These are phyloP conservation scores for Ceratobasidium papillatum DNA, from an alignment of 1,284 basidiomycete genomes.

Conservation along the genomic window DNA sequence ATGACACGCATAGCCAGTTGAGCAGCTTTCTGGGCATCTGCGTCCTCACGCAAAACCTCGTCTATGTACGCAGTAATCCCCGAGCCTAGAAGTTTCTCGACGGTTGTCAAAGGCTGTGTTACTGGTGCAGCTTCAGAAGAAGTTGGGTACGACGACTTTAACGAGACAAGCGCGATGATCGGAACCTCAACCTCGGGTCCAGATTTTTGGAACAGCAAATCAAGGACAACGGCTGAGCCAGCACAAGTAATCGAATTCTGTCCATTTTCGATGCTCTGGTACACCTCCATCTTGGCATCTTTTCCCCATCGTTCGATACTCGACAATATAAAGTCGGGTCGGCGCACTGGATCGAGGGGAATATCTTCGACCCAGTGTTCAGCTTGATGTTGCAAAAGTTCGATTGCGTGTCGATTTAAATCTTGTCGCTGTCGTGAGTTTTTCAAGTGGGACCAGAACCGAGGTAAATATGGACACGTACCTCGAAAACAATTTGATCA, in stretches of 20 bases:
- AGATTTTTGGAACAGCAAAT: conserved; percentile 61
- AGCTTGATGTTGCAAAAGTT: conserved; percentile 8
- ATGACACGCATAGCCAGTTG: conserved; percentile 60
- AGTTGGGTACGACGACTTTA: conserved; percentile 79
- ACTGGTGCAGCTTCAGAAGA: conserved; percentile 55
- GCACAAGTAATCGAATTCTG: conserved; percentile 67
- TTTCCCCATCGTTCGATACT: conserved; percentile 57
- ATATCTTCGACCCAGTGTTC: conserved; percentile 61
- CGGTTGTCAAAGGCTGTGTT: conserved; percentile 48
- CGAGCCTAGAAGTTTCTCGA: conserved; percentile 47
- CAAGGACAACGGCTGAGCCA: conserved; percentile 78
- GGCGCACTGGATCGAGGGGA: conserved; percentile 58
- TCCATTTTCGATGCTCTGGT: conserved; percentile 31
- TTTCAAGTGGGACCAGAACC: neutral
- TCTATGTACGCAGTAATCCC: conserved; percentile 60
- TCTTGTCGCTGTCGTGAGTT: conserved; percentile 27
- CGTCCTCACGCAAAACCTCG: conserved; percentile 63
- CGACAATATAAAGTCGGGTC: conserved; percentile 65
- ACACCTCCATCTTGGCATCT: conserved; percentile 41
- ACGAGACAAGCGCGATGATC: conserved; percentile 58
- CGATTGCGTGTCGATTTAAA: conserved; percentile 11
- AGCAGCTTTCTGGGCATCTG: conserved; percentile 68
- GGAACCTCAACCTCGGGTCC: conserved; percentile 43
- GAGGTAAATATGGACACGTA: neutral
- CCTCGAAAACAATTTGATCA: conserved; percentile 32